Evolutionary conservation across 345 rosid species (phyloP), one percentile per base, ranked within the genome.

Genomic region (Noccaea bulbosa): DNA sequence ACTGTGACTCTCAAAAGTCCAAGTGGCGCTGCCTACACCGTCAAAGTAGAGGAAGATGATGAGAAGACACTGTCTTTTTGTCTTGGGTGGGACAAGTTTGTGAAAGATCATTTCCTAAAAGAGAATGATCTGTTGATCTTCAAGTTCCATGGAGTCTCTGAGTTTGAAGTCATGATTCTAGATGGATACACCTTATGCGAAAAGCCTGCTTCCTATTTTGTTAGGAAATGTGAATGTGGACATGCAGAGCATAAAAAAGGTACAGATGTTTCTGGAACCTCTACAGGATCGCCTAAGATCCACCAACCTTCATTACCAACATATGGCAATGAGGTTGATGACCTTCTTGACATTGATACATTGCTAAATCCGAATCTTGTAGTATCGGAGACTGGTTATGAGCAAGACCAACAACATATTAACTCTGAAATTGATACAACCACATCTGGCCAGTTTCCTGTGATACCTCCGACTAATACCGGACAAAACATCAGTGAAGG

Each of bases 51-150:
- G 65, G 66, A 74, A 22, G 72, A 71, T 33, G 79, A 73, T 32
- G 81, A 78, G 20, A 67, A 67, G 55, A 60, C 69, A 40, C 34
- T 82, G 62, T 63, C 79, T 77, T 89, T 92, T 38, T 45, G 69
- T 45, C 56, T 55, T 47, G 98, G 92, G 37, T 89, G 98, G 96
- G 58, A 76, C 47, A 83, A 79, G 51, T 89, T 89, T 77, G 86
- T 78, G 17, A 76, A 69, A 54, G 86, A 82, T 50, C 84, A 88
- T 73, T 73, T 53, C 10, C 81, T 92, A 65, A 33, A 71, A 61
- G 86, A 82, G 83, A 79, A 82, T 71, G 96, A 89, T 77, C 48
- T 89, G 15, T 64, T 92, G 84, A 69, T 88, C 74, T 89, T 92
- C 53, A 86, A 76, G 82, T 88, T 83, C 80, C 78, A 80, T 51